Evolutionary conservation across 1,139 yeast species (phyloP).

Genomic region (Candida sp.): DNA sequence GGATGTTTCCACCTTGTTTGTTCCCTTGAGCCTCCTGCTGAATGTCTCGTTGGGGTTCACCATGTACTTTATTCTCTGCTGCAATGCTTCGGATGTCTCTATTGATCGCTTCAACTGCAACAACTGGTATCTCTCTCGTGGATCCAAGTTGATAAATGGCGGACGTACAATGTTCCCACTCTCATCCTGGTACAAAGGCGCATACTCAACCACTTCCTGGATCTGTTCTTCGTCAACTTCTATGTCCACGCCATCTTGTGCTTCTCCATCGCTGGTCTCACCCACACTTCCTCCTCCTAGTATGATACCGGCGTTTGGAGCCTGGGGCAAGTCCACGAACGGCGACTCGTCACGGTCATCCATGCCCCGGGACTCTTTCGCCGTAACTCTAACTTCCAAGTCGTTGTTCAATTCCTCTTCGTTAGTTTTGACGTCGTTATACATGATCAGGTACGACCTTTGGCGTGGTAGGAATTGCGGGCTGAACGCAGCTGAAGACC

Average conservation of each 20-base stretch:
- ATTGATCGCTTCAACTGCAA: slow-evolving; percentile 43
- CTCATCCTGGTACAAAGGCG: slow-evolving; percentile 38
- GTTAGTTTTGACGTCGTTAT: slow-evolving; percentile 25
- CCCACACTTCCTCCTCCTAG: neutral
- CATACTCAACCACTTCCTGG: slow-evolving; percentile 31
- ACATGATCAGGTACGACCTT: slow-evolving; percentile 28
- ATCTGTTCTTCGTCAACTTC: slow-evolving; percentile 6
- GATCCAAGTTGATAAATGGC: slow-evolving; percentile 51
- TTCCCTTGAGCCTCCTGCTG: slow-evolving; percentile 13
- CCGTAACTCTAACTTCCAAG: slow-evolving; percentile 30
- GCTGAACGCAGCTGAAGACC: slow-evolving; percentile 25
- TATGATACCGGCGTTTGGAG: slow-evolving; percentile 4
- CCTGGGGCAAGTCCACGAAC: slow-evolving; percentile 1
- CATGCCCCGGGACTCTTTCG: neutral
- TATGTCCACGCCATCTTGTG: neutral
- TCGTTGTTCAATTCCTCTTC: slow-evolving; percentile 31
- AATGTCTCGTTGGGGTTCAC: slow-evolving; percentile 45
- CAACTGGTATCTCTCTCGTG: slow-evolving; percentile 47
- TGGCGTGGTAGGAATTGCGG: slow-evolving; percentile 14
- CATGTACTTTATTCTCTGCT: slow-evolving; percentile 40
- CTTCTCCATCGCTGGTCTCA: neutral
- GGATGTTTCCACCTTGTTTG: slow-evolving; percentile 39
- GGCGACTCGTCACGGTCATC: slow-evolving; percentile 13
- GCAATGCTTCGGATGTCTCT: slow-evolving; percentile 38
- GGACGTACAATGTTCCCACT: slow-evolving; percentile 48